These are phyloP conservation scores for Lentinula sp. DNA, from an alignment of 768 basidiomycete species.

Conservation along the genomic window DNA sequence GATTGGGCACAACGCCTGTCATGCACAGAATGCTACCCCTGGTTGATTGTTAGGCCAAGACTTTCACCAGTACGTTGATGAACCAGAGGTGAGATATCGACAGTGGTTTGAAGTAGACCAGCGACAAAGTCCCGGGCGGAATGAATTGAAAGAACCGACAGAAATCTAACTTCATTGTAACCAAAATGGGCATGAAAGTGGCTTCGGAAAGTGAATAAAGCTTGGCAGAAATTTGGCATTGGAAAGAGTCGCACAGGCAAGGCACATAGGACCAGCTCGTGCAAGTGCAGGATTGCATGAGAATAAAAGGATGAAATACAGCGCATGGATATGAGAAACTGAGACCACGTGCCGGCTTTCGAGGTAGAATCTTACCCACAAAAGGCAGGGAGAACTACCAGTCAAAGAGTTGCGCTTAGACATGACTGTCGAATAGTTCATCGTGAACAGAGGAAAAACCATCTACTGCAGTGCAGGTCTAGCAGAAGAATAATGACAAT, in stretches of 20 bases:
- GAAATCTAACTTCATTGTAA: neutral
- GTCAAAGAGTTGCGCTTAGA: neutral
- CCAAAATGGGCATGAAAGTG: neutral
- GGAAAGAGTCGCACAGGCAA: neutral
- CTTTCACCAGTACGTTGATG: neutral
- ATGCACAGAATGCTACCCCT: neutral
- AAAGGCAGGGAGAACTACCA: neutral
- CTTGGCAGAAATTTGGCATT: neutral
- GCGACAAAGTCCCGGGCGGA: neutral
- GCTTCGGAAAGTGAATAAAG: neutral
- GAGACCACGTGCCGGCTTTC: neutral
- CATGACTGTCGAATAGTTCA: neutral
- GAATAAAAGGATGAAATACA: neutral
- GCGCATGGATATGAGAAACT: neutral
- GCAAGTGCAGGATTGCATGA: neutral
- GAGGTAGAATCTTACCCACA: neutral
- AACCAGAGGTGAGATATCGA: neutral
- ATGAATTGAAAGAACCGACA: neutral
- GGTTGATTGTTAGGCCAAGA: neutral
- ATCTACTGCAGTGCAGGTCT: too few relatives aligned
- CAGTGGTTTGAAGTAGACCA: neutral
- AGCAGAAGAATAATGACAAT: too few relatives aligned
- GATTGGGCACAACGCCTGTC: neutral
- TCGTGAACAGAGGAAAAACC: too few relatives aligned
- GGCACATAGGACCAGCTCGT: neutral